Evolutionary conservation across 1,139 yeast genomes (phyloP).

Genomic region (Blastobotrys ciferrii): DNA sequence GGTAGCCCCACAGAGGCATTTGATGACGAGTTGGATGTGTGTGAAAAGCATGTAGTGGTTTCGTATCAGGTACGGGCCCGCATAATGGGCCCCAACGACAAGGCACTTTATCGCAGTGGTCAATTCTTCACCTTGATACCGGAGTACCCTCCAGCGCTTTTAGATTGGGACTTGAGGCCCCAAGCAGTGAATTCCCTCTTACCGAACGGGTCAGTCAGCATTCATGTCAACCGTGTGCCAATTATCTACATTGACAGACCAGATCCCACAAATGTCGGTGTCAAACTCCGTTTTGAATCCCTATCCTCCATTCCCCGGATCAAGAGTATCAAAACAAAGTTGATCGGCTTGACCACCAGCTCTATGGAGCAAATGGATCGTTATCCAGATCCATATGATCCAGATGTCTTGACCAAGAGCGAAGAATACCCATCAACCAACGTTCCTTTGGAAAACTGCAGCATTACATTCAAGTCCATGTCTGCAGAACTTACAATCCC

Average conservation of each 20-base stretch:
- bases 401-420: not conserved
- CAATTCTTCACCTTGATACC: not conserved
- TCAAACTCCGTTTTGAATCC: not conserved
- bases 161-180: not conserved
- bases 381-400: not conserved
- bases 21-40: constrained; percentile 10
- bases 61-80: constrained; percentile 24
- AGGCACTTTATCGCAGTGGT: not conserved
- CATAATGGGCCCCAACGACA: constrained; percentile 8
- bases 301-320: not conserved
- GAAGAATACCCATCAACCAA: not conserved
- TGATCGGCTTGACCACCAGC: not conserved
- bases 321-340: not conserved
- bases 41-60: constrained; percentile 19
- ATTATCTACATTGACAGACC: constrained; percentile 11
- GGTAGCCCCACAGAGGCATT: constrained; percentile 9
- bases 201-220: not conserved
- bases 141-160: not conserved
- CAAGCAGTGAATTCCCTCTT: constrained; percentile 11
- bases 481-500: constrained; percentile 15
- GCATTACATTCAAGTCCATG: not conserved
- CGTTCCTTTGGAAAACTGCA: not conserved
- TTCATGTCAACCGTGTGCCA: constrained; percentile 1
- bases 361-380: not conserved
- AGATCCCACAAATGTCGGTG: not conserved